Evolutionary conservation across 2,329 filamentous ascomycete species (phyloP).

Genomic region (Penicillium vulpinum): DNA sequence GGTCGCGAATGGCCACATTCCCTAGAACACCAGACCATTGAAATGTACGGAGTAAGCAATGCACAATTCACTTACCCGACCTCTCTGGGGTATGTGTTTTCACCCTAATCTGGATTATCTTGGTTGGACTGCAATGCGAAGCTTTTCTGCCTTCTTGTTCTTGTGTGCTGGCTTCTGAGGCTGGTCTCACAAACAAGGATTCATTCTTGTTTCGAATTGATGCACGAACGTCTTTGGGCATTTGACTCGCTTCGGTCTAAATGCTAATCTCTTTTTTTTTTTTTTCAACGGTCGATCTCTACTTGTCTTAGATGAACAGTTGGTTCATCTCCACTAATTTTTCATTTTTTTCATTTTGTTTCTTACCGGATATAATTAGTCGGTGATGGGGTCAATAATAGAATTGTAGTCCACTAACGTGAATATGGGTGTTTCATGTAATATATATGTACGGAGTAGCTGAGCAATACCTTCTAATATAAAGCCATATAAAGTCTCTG

Average conservation of each 20-base stretch:
- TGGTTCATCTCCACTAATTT: not conserved
- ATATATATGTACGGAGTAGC: not conserved
- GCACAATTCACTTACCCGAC: not conserved
- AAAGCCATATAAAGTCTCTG: too few relatives aligned
- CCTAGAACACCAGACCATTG: not conserved
- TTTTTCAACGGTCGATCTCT: not conserved
- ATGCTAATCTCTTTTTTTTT: not conserved
- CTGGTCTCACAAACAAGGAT: constrained; percentile 6
- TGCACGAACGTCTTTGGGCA: not conserved
- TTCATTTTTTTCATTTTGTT: not conserved
- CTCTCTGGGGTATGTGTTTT: constrained; percentile 2
- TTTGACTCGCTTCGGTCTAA: not conserved
- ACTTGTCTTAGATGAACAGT: not conserved
- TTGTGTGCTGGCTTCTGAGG: not conserved
- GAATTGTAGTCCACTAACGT: not conserved
- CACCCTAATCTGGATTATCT: not conserved
- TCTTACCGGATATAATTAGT: not conserved
- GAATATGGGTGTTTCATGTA: not conserved
- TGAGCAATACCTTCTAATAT: not conserved
- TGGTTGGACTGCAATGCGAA: not conserved
- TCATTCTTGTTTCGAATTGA: constrained; percentile 11
- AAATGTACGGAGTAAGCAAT: not conserved
- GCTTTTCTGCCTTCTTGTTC: not conserved
- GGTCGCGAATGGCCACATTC: constrained; percentile 15
- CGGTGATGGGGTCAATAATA: not conserved